Conservation (phyloP, 305 asterid species). For the Solanum aculeatissimum region DNA sequence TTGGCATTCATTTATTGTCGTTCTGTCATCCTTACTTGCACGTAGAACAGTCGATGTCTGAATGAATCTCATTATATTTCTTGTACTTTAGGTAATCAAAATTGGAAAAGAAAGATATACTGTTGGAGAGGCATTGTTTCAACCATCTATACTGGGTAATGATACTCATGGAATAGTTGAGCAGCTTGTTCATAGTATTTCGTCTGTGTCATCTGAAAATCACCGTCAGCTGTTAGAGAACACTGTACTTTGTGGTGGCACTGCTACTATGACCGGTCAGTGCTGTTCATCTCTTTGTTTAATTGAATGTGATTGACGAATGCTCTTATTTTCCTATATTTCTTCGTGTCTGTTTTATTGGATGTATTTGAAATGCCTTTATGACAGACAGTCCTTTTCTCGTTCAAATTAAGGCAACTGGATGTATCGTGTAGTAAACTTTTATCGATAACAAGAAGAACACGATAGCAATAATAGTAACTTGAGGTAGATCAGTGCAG, state of each 20-base stretch:
- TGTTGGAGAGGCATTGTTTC: conserved; percentile 89
- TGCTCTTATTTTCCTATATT: background rate
- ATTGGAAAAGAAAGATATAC: conserved; percentile 76
- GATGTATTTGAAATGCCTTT: background rate
- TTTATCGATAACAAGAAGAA: background rate
- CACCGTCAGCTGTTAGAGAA: conserved; percentile 94
- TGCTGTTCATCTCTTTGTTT: background rate
- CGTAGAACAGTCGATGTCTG: background rate
- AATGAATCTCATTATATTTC: background rate
- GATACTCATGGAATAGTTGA: conserved; percentile 92
- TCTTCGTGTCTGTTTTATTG: background rate
- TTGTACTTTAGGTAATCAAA: conserved; percentile 56
- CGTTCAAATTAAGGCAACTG: background rate
- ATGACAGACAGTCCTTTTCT: background rate
- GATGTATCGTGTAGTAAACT: background rate
- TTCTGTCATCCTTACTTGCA: background rate
- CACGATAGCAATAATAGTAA: background rate
- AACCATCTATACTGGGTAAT: conserved; percentile 68
- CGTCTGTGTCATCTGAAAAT: conserved; percentile 87
- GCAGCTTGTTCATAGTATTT: conserved; percentile 87
- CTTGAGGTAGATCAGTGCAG: background rate
- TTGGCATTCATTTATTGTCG: background rate
- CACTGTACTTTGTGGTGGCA: conserved; percentile 97
- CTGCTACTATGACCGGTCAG: conserved; percentile 73
- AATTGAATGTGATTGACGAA: background rate